Percentiles rank a stretch among this genome's conserved stretches.
phyloP scores from a whole-genome alignment of 208 protist genomes.

The Jaenimonas drosophilae region DNA sequence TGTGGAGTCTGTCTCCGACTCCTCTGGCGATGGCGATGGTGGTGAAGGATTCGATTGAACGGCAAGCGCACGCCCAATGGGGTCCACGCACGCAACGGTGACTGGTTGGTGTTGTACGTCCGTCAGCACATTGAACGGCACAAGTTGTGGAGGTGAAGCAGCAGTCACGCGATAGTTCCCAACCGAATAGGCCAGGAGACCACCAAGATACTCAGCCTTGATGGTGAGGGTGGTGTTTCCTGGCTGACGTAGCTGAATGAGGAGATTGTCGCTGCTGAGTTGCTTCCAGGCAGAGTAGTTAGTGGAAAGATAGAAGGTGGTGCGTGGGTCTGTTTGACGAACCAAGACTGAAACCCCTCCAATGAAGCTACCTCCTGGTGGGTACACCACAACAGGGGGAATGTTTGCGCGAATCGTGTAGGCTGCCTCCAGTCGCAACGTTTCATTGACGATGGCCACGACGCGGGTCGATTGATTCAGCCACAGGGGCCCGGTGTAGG shows the following conservation, averaged over 20 bases:
- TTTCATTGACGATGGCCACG: conserved; percentile 32
- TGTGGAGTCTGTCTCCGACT: too few relatives aligned
- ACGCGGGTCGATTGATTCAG: conserved; percentile 22
- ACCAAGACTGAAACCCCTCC: conserved; percentile 44
- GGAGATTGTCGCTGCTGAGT: too few relatives aligned
- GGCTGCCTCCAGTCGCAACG: conserved; percentile 3
- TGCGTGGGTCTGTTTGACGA: conserved; percentile 5
- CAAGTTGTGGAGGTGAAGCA: too few relatives aligned
- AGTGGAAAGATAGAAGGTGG: conserved; percentile 30
- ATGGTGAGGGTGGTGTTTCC: too few relatives aligned
- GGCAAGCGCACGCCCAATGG: conserved; percentile 9
- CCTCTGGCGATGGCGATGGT: too few relatives aligned
- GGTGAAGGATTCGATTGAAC: too few relatives aligned
- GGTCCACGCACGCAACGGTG: conserved; percentile 29
- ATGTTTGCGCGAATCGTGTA: too few relatives aligned
- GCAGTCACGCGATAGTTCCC: too few relatives aligned
- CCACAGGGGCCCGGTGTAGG: conserved; percentile 54
- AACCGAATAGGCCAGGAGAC: too few relatives aligned
- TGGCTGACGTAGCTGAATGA: too few relatives aligned
- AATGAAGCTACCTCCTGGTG: conserved; percentile 38
- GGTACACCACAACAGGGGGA: conserved; percentile 27
- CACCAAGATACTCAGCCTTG: too few relatives aligned
- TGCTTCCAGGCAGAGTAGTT: conserved; percentile 11
- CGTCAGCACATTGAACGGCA: too few relatives aligned
- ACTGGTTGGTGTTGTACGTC: conserved; percentile 15